These are phyloP conservation scores for Gamsiella multidivaricata DNA, from an alignment of 192 early-diverging fungal genomes.

Conservation along the genomic window DNA sequence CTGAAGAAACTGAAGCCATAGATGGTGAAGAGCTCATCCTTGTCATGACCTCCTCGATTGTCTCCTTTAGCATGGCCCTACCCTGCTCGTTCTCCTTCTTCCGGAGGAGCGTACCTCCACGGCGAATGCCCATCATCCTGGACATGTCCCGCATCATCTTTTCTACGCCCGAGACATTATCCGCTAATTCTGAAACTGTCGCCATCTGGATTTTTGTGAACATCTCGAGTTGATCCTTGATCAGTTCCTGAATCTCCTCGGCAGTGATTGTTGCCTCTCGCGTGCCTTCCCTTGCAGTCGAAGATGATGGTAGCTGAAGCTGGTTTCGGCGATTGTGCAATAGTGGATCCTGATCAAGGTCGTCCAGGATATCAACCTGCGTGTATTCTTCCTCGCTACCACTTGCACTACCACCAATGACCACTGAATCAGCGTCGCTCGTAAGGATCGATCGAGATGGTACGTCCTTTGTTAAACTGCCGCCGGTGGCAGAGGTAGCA, in stretches of 20 bases:
- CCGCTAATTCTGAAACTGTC: slow-evolving; percentile 42
- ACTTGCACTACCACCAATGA: neutral
- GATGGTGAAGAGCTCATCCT: slow-evolving; percentile 3
- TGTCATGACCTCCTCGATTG: slow-evolving; percentile 42
- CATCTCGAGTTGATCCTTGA: slow-evolving; percentile 45
- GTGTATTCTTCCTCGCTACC: slow-evolving; percentile 23
- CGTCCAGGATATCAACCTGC: slow-evolving; percentile 21
- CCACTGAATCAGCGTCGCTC: neutral
- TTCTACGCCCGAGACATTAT: slow-evolving; percentile 44
- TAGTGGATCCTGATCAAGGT: slow-evolving; percentile 10
- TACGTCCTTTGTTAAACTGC: neutral
- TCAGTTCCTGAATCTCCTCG: slow-evolving; percentile 27
- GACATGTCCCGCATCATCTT: slow-evolving; percentile 54
- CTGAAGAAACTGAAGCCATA: neutral
- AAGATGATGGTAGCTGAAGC: too few species aligned
- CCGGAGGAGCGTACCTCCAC: slow-evolving; percentile 36
- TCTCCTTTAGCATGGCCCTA: slow-evolving; percentile 43
- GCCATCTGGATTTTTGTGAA: slow-evolving; percentile 51
- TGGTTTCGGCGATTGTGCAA: too few species aligned
- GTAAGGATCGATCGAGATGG: neutral
- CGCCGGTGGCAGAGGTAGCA: neutral
- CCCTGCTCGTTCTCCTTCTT: slow-evolving; percentile 38
- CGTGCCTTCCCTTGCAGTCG: too few species aligned
- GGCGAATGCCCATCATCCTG: slow-evolving; percentile 41
- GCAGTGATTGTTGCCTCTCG: neutral